Percentiles rank a stretch among this genome's conserved stretches.
Evolutionary conservation across 495 filamentous ascomycete genomes (phyloP).

Genomic region (Penicillium ucsense): DNA sequence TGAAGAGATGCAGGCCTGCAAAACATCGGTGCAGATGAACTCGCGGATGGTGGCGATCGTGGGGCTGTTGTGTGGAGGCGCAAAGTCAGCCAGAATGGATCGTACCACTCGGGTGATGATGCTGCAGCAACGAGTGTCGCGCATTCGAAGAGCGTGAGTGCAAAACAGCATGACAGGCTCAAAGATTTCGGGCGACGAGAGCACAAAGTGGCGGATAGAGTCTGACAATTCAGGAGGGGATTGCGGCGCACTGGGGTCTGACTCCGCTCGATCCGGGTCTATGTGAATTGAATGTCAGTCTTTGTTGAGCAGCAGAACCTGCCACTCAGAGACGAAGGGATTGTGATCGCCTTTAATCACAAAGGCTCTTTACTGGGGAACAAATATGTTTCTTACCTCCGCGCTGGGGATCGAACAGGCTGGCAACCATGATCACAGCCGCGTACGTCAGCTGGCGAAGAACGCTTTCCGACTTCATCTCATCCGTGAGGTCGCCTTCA

Average conservation of each 20-base stretch:
- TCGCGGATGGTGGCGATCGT: slow-evolving; percentile 70
- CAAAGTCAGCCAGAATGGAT: slow-evolving; percentile 74
- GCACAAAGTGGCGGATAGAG: slow-evolving; percentile 67
- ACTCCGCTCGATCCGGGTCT: slow-evolving; percentile 33
- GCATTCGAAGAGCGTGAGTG: slow-evolving; percentile 81
- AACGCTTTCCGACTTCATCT: slow-evolving; percentile 98
- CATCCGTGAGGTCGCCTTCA: slow-evolving; percentile 67
- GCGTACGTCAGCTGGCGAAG: slow-evolving; percentile 88
- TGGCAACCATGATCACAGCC: slow-evolving; percentile 81
- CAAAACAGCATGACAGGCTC: slow-evolving; percentile 86
- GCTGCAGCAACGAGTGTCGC: slow-evolving; percentile 79
- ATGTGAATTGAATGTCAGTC: not conserved
- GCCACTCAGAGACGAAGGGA: no score
- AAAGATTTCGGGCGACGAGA: slow-evolving; percentile 67
- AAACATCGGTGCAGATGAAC: slow-evolving; percentile 77
- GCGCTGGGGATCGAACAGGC: slow-evolving; percentile 68
- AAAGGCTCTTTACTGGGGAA: no score
- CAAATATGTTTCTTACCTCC: slow-evolving; percentile 22
- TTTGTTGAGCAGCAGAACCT: no score
- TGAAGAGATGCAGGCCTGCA: slow-evolving; percentile 74
- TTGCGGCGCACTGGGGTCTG: slow-evolving; percentile 33
- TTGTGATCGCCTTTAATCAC: no score
- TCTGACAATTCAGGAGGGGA: slow-evolving; percentile 26
- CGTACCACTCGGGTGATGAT: slow-evolving; percentile 77
- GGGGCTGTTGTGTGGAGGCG: slow-evolving; percentile 35